Evolutionary conservation across 2,329 filamentous ascomycete genomes (phyloP).

Genomic region (Colletotrichum noveboracense): DNA sequence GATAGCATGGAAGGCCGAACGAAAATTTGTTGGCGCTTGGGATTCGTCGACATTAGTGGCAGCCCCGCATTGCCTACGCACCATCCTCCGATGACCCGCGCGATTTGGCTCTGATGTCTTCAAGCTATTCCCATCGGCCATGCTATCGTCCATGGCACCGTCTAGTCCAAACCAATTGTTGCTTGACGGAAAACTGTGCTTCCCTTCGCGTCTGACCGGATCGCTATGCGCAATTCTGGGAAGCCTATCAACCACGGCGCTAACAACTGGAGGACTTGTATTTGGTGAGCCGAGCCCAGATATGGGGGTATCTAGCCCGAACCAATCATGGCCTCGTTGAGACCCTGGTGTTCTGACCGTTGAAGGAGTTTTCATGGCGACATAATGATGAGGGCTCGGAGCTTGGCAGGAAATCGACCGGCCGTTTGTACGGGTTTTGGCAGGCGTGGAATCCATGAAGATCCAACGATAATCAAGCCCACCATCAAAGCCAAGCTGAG

Average conservation of each 20-base stretch:
- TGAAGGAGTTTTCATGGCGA: not conserved
- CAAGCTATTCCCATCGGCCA: not conserved
- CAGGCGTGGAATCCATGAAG: not conserved
- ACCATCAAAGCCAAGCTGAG: slow-evolving; percentile 50
- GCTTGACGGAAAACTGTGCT: not conserved
- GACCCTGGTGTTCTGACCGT: not conserved
- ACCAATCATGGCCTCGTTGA: slow-evolving; percentile 15
- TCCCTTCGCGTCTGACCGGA: not conserved
- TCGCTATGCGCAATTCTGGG: not conserved
- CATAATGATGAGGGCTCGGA: not conserved
- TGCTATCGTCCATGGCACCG: not conserved
- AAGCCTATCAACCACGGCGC: not conserved
- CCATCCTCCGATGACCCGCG: not conserved
- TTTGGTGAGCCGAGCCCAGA: not conserved
- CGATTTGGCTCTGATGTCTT: not conserved
- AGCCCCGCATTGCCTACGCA: not conserved
- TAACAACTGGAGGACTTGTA: not conserved
- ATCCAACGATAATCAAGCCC: slow-evolving; percentile 47
- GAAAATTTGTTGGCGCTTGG: slow-evolving; percentile 7
- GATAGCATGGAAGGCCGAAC: not conserved
- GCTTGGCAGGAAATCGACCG: not conserved
- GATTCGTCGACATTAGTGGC: slow-evolving; percentile 3
- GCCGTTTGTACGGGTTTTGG: not conserved
- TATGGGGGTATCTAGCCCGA: slow-evolving; percentile 2
- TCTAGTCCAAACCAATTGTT: slow-evolving; percentile 19